Percentiles rank a stretch among this genome's conserved stretches.
Conservation (phyloP, 1,284 basidiomycete genomes). For the Cutaneotrichosporon sp. region DNA sequence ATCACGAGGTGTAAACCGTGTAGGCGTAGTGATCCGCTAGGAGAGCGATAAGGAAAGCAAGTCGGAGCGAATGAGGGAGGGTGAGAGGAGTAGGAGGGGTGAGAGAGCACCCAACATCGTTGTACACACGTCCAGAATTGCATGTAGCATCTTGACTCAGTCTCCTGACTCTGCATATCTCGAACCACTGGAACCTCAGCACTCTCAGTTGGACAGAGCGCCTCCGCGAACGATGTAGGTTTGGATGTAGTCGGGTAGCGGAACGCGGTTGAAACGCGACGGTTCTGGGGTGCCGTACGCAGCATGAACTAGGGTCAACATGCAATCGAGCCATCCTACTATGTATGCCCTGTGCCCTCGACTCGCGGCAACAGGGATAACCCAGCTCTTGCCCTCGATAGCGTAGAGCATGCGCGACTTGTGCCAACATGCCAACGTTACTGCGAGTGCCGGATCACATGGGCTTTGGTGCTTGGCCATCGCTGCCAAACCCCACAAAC, state of each 20-base stretch:
- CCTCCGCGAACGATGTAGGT: neutral
- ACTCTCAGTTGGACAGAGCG: neutral
- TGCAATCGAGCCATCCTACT: neutral
- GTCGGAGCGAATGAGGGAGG: neutral
- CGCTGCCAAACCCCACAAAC: neutral
- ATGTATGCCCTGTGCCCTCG: neutral
- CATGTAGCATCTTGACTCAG: slow-evolving; percentile 2
- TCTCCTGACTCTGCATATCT: no score
- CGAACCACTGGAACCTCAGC: no score
- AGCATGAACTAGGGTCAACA: neutral
- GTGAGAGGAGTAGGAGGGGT: no score
- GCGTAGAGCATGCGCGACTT: no score
- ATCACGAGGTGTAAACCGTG: neutral
- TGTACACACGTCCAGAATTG: neutral
- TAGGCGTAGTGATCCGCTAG: neutral
- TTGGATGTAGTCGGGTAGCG: slow-evolving; percentile 7
- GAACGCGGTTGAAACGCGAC: slow-evolving; percentile 4
- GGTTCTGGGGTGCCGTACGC: slow-evolving; percentile 20
- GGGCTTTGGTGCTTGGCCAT: no score
- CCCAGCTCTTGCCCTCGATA: neutral
- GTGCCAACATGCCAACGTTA: neutral
- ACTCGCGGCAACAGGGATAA: no score
- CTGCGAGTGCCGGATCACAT: no score
- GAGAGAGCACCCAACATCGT: neutral
- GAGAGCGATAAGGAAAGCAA: neutral